A percentile compares a stretch with the other conserved stretches of the same genome.
phyloP scores from a whole-genome alignment of 148 eudicot genomes.

The Rhododendron vialii region DNA sequence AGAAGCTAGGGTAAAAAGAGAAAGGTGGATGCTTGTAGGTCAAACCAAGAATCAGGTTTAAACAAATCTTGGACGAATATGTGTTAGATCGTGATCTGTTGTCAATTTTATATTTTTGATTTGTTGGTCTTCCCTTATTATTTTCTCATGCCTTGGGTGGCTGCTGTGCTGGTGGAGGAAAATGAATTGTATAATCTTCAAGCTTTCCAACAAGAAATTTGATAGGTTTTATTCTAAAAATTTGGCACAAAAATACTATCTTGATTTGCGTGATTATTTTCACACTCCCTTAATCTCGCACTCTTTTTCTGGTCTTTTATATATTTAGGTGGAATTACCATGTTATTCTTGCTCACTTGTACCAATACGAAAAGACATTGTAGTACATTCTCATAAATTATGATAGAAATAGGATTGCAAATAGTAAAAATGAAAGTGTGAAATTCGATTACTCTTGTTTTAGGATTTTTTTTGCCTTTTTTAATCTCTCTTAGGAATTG shows the following conservation, averaged over 20 bases:
- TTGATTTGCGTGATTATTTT: too few species aligned
- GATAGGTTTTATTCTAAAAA: neutral
- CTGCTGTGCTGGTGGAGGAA: neutral
- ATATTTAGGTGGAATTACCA: too few species aligned
- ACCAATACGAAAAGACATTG: neutral
- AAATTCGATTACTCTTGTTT: neutral
- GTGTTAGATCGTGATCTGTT: neutral
- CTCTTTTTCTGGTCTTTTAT: too few species aligned
- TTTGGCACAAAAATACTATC: neutral
- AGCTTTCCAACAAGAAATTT: neutral
- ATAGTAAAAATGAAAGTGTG: too few species aligned
- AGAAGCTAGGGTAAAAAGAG: neutral
- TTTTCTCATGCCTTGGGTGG: neutral
- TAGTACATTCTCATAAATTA: neutral
- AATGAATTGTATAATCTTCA: neutral
- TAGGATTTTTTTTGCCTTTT: neutral
- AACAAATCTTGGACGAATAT: neutral
- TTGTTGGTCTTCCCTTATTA: neutral
- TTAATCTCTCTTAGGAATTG: neutral
- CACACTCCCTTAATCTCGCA: too few species aligned
- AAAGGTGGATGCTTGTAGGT: neutral
- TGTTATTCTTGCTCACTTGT: neutral
- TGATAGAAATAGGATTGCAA: too few species aligned
- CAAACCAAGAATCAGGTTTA: neutral
- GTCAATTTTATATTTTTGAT: neutral